Evolutionary conservation across 2,329 filamentous ascomycete genomes (phyloP), one percentile per base, ranked within the genome.

Genomic region (Aureobasidium vineae): DNA sequence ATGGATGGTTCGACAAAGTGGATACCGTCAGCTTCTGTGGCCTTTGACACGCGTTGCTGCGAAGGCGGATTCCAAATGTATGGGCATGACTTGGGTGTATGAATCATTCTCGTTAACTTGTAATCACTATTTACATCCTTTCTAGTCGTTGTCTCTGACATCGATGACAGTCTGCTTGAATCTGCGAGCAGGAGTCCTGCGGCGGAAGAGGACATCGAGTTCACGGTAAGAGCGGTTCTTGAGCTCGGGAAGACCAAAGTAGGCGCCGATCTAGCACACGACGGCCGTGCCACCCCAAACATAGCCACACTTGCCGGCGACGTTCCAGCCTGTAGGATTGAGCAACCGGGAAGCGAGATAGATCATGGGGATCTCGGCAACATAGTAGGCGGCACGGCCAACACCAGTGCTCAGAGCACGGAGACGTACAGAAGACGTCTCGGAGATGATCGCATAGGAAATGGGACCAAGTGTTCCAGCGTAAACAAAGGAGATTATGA

Each of bases 381-480:
- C 70, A 76, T 89, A 89, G 80, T 89, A 89, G 16, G 80, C 77
- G 63, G 77, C 86, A 73, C 87, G 86, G 73, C 86, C 87, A 59
- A 88, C 76, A 75, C 86, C 87, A 26, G 86, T 89, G 3, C 84
- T 88, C 21, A 89, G 77, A 53, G 86, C 84, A 56, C 86, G 76
- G 36, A 89, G 86, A 68, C 86, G 86, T 65, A 89, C 82, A 59
- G 86, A 79, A 0, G 86, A 87, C 1, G 87, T 89, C 76, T 89
- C 87, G 70, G 83, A 85, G 53, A 89, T 89, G 70, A 89, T 86
- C 76, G 86, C 84, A 83, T 84, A 89, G 13, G 86, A 88, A 50
- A 84, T 84, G 56, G 87, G 87, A 2, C 85, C 87, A 26, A 85
- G 85, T 70, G 84, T 85, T 19, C 87, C 75, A 52, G 83, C 84